These are phyloP conservation scores for Bipolaris sorokiniana DNA, from an alignment of 2,329 filamentous ascomycete species.

Conservation along the genomic window DNA sequence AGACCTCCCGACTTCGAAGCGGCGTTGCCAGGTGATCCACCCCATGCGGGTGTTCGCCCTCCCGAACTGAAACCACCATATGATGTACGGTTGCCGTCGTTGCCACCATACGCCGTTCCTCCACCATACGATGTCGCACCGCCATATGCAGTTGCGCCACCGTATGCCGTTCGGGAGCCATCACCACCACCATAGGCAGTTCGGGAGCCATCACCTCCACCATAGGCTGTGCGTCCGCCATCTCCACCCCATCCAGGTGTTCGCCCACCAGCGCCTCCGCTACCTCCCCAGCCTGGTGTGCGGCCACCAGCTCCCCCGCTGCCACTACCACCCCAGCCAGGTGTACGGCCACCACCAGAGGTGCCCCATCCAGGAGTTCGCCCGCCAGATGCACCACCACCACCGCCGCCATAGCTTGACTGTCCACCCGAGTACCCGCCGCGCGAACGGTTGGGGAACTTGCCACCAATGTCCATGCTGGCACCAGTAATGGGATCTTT, in stretches of 20 bases:
- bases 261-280: constrained; percentile 42
- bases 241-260: constrained; percentile 45
- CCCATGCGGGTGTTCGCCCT: constrained; percentile 61
- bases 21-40: constrained; percentile 55
- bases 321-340: constrained; percentile 53
- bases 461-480: constrained; percentile 67
- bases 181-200: constrained; percentile 49
- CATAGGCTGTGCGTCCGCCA: constrained; percentile 58
- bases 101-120: constrained; percentile 42
- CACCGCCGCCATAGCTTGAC: constrained; percentile 42
- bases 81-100: constrained; percentile 48
- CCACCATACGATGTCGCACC: constrained; percentile 74
- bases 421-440: constrained; percentile 47
- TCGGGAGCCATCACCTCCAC: constrained; percentile 46
- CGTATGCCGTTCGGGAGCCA: constrained; percentile 53
- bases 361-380: constrained; percentile 47
- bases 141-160: constrained; percentile 72
- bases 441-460: constrained; percentile 45
- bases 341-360: constrained; percentile 54
- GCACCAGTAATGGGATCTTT: constrained; percentile 81
- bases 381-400: constrained; percentile 44
- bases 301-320: constrained; percentile 50
- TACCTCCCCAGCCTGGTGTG: constrained; percentile 56
- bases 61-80: constrained; percentile 61
- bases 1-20: constrained; percentile 38